Evolutionary conservation across 2,329 filamentous ascomycete species (phyloP), one percentile per base, ranked within the genome.

Genomic region (Penicillium sp.): DNA sequence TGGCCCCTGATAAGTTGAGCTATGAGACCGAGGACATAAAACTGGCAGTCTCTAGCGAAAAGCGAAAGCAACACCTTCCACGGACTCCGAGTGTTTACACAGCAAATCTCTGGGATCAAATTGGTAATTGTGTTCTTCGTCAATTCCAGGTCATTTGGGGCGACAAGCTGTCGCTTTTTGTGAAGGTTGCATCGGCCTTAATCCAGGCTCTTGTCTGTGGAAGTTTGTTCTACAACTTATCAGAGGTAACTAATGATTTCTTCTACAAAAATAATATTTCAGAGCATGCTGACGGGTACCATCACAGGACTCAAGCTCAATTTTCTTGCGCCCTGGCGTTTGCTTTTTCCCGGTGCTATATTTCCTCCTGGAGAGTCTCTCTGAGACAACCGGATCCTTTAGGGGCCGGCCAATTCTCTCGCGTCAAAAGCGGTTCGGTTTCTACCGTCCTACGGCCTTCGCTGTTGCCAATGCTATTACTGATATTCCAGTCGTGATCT

Each of bases 371-470:
- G 74, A 85, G 26, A 81, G 83, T 2, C 66, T 86, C 40, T 79
- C 80, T 2, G 83, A 87, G 60, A 77, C 83, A 13, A 83, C 84
- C 0, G 73, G 80, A 1, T 81, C 84, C 0, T 89, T 87, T 59
- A 77, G 81, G 61, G 80, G 80, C 3, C 81, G 85, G 46, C 84
- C 85, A 0, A 87, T 89, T 57, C 71, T 89, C 18, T 75, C 86
- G 16, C 87, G 87, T 63, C 85, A 88, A 67, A 87, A 87, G 63
- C 81, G 80, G 7, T 88, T 87, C 60, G 83, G 83, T 0, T 88
- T 88, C 68, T 87, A 87, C 57, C 81, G 80, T 11, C 83, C 83
- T 0, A 76, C 81, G 0, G 82, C 83, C 2, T 83, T 80, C 43
- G 81, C 81, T 16, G 76, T 84, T 34, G 81, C 81, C 3, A 80